Evolutionary conservation across 257 asterid genomes (phyloP), one percentile per base, ranked within the genome.

Genomic region (Fraxinus cuspidata): DNA sequence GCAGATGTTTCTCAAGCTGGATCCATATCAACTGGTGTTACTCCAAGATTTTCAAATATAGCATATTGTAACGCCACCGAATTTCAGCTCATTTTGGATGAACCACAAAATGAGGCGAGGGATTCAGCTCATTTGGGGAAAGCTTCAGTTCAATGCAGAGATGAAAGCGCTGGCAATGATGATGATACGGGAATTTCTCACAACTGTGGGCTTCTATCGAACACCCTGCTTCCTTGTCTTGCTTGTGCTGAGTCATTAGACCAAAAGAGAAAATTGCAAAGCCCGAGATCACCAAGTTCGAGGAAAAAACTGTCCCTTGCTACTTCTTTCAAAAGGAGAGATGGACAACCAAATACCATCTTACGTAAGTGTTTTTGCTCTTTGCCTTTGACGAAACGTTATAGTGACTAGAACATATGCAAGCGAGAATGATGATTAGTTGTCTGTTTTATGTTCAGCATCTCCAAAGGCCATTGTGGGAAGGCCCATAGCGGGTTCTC

Each of bases 401-500:
- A 19, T 63, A 72, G 23, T 58, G 34, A 74, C 70, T 56, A 75
- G 53, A 78, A 31, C 49, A 5, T 70, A 21, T 65, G 37, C 64
- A 31, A 56, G 27, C 18, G 44, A 56, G 28, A 51, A 19, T 66
- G 9, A 44, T 71, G 65, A 60, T 75, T 40, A 10, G 79, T 35
- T 76, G 65, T 75, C 28, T 73, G 69, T 79, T 76, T 67, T 80
- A 35, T 9, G 11, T 78, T 81, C 86, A 91, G 98, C 92, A 70
- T 74, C 90, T 7, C 86, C 94, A 65, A 95, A 87, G 83, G 81
- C 88, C 65, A 72, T 88, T 76, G 69, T 90, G 72, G 89, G 77
- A 81, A 90, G 94, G 81, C 98, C 99, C 19, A 80, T 87, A 75
- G 99, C 97, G 16, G 99, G 99, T 53, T 94, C 99, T 81, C 97